Evolutionary conservation across 768 basidiomycete species (phyloP), one percentile per base, ranked within the genome.

Genomic region (Pleurotus pulmonarius): DNA sequence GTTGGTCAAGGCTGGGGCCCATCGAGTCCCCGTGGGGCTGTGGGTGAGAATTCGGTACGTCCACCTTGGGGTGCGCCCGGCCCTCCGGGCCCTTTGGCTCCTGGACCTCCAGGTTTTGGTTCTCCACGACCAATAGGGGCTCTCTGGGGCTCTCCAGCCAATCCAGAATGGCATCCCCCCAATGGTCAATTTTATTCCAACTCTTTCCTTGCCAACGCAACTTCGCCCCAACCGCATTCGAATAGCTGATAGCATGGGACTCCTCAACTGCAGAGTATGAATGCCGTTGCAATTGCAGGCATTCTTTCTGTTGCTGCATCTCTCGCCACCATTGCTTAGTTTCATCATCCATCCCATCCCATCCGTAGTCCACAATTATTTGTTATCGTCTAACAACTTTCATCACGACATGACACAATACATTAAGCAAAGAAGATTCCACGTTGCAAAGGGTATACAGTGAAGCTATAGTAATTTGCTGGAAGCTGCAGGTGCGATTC

Each of bases 401-500:
- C 38, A 34, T 41, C 48, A n/a, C 2, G 18, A 53, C 51, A 13
- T 53, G 51, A 53, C 22, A 16, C 51, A 53, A 53, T 53, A 39
- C 51, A 53, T 41, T 53, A 49, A 49, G 48, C 26, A 22, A 41
- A 53, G 51, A 53, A 47, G 16, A 47, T 47, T 53, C 37, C 51
- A 41, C 22, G 15, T 38, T 53, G 51, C 51, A 41, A 37, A 9
- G 39, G 18, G 51, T 39, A 41, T 40, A 53, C 29, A 16, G 24
- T 53, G 38, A 25, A 58, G 25, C 58, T 86, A 89, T 65, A 88
- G 69, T 66, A 98, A 73, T 73, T 99, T 99, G 71, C 91, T 93
- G 60, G 94, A 96, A 47, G 88, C 88, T 44, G 96, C 94, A 45
- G 97, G 97, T 12, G 94, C 88, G 56, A 98, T 76, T 68, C 88